phyloP scores from a whole-genome alignment of 345 rosid genomes.

The Eucalyptus dawsonii region DNA sequence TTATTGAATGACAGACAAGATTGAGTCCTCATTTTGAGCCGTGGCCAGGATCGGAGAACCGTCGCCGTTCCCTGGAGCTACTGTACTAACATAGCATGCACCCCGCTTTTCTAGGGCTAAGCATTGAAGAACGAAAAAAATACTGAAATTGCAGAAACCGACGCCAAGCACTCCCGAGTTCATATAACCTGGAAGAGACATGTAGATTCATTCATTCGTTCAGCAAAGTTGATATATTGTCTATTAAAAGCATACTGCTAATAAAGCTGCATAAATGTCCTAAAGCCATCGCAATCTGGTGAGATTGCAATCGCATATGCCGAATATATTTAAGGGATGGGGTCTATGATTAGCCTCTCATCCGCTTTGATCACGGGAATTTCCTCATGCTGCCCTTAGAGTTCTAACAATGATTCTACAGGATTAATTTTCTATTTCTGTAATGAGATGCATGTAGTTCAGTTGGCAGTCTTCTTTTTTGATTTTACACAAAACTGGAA shows the following conservation, averaged over 20 bases:
- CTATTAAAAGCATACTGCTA: background rate
- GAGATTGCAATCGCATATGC: background rate
- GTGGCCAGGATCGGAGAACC: no score
- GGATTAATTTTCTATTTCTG: no score
- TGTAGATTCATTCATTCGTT: background rate
- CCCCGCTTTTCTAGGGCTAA: no score
- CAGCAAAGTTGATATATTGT: background rate
- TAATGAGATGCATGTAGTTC: no score
- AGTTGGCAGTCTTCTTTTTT: no score
- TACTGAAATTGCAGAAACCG: background rate
- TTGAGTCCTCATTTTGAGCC: no score
- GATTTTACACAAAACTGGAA: no score
- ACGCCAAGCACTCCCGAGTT: background rate
- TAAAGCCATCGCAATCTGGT: background rate
- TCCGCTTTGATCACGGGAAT: background rate
- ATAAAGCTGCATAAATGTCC: background rate
- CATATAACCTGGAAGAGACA: background rate
- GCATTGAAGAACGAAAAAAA: no score
- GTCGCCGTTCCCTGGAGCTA: no score
- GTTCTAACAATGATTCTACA: background rate
- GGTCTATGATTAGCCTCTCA: background rate
- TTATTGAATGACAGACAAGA: rapidly evolving
- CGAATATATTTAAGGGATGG: background rate
- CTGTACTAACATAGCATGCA: no score
- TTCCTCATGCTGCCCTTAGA: no score